Evolutionary conservation across 805 yeast genomes (phyloP).

Genomic region (Zygosaccharomyces bailii): DNA sequence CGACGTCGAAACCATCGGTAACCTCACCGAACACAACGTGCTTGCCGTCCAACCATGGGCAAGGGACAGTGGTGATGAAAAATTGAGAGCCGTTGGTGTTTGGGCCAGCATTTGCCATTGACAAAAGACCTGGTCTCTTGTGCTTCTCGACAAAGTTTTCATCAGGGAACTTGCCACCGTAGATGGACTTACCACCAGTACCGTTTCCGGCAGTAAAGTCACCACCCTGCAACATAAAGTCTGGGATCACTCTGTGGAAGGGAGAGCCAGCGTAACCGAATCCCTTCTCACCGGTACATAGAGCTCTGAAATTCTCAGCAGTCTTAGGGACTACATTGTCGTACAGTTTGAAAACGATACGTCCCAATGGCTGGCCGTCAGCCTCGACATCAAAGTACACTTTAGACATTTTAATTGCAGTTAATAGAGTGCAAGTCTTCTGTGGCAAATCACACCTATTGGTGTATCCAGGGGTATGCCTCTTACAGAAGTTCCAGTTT

Average conservation of each 20-base stretch:
- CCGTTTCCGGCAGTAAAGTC: conserved; percentile 92
- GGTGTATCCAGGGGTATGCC: no score
- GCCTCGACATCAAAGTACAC: conserved; percentile 82
- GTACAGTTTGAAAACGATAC: conserved; percentile 82
- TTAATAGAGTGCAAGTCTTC: not conserved
- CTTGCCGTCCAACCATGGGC: conserved; percentile 76
- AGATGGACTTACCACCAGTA: conserved; percentile 93
- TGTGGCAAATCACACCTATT: no score
- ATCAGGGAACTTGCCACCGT: conserved; percentile 68
- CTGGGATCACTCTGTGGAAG: conserved; percentile 97
- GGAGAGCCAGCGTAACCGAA: conserved; percentile 85
- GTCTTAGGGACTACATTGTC: conserved; percentile 93
- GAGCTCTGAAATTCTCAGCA: conserved; percentile 92
- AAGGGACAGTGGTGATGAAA: conserved; percentile 76
- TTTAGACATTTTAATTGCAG: conserved; percentile 45
- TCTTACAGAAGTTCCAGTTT: no score
- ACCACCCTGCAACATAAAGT: conserved; percentile 98
- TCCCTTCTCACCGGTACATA: conserved; percentile 95
- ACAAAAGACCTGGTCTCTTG: conserved; percentile 74
- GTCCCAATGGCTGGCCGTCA: conserved; percentile 74
- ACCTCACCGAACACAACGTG: conserved; percentile 81
- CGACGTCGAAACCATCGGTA: conserved; percentile 57
- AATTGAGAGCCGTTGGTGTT: conserved; percentile 91
- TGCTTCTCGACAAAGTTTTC: conserved; percentile 69
- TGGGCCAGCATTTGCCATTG: conserved; percentile 94